Evolutionary conservation across 2,329 filamentous ascomycete genomes (phyloP).

Genomic region (Alternaria gaisen): DNA sequence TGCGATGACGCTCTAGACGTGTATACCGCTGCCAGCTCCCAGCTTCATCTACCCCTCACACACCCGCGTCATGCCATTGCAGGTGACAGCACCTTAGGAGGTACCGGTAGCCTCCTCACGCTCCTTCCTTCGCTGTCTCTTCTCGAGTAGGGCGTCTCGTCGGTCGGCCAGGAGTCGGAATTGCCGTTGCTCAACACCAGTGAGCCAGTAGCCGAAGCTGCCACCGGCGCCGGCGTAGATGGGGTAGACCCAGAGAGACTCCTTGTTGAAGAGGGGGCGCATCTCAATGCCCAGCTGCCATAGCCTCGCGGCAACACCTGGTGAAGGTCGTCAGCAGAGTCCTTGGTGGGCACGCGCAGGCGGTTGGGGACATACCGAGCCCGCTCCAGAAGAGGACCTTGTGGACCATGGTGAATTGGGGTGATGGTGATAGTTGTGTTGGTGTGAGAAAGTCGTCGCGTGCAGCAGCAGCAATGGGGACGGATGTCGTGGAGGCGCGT

Average conservation of each 20-base stretch:
- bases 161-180: conserved; percentile 78
- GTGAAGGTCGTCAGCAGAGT: conserved; percentile 29
- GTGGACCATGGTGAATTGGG: conserved; percentile 56
- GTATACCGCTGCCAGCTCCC: background rate
- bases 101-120: conserved; percentile 59
- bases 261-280: conserved; percentile 88
- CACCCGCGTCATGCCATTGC: background rate
- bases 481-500: conserved; percentile 33
- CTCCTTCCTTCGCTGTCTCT: conserved; percentile 80
- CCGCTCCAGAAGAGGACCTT: conserved; percentile 83
- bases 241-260: conserved; percentile 90
- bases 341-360: conserved; percentile 21
- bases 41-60: conserved; percentile 11
- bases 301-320: conserved; percentile 88
- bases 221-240: conserved; percentile 85
- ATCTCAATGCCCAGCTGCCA: conserved; percentile 99
- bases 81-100: background rate
- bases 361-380: conserved; percentile 75
- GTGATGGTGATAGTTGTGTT: conserved; percentile 6
- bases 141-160: conserved; percentile 84
- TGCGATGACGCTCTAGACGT: conserved; percentile 1
- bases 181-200: conserved; percentile 87
- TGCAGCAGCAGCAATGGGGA: conserved; percentile 23
- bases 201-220: conserved; percentile 96
- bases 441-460: conserved; percentile 18